A percentile compares a stretch with the other conserved stretches of the same genome.
phyloP scores from a whole-genome alignment of 169 alveolate species.

The Toxoplasma gondii region DNA sequence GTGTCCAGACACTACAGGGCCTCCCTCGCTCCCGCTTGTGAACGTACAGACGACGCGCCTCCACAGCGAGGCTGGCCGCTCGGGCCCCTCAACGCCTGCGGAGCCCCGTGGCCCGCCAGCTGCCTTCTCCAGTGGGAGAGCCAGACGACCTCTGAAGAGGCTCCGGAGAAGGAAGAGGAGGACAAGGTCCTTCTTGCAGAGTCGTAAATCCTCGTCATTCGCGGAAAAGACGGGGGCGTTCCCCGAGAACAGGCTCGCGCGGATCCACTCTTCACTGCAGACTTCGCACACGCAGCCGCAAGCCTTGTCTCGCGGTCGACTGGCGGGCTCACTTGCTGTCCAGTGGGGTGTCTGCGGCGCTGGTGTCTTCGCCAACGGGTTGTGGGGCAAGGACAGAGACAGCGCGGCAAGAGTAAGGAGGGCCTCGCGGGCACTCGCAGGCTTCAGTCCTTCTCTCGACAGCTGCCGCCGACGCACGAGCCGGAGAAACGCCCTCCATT shows the following conservation, averaged over 20 bases:
- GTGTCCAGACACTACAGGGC: too few species aligned
- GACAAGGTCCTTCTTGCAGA: neutral
- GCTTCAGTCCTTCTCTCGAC: neutral
- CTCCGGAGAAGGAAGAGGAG: neutral
- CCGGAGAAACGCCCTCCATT: neutral
- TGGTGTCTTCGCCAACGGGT: too few species aligned
- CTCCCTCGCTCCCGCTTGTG: too few species aligned
- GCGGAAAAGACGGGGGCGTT: neutral
- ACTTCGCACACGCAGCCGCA: neutral
- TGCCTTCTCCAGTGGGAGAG: neutral
- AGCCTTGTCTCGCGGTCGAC: too few species aligned
- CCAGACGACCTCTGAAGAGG: neutral
- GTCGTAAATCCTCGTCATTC: neutral
- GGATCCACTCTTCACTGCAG: neutral
- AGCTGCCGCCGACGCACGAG: constrained; percentile 1
- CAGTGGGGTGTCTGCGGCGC: too few species aligned
- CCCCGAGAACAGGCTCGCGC: too few species aligned
- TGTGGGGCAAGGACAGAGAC: neutral
- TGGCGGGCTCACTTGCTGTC: too few species aligned
- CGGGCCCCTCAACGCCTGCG: too few species aligned
- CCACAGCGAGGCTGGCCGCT: too few species aligned
- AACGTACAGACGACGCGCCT: too few species aligned
- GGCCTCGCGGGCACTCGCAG: neutral
- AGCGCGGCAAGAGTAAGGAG: neutral
- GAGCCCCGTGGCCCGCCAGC: neutral